Evolutionary conservation across 257 asterid genomes (phyloP), one percentile per base, ranked within the genome.

Genomic region (Jacaranda mimosifolia): DNA sequence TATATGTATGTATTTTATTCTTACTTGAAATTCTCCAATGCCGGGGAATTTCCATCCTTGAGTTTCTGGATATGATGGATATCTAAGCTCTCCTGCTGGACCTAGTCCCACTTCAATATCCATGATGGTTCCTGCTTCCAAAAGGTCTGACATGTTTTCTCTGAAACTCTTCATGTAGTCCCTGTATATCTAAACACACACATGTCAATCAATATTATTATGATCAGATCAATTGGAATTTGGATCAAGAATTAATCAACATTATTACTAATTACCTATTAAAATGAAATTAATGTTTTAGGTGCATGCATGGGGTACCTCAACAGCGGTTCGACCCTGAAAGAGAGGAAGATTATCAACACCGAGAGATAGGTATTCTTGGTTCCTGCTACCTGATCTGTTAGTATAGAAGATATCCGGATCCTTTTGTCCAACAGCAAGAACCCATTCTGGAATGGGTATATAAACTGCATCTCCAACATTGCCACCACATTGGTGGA

Each of bases 401-500:
- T 88, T 83, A 5, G 97, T 91, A 66, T 92, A 94, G 79, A 92
- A 92, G 63, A 92, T 73, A 62, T 90, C 93, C 0, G 91, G 91
- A 52, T 92, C 70, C 7, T 83, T 58, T 38, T 81, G 83, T 43
- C 92, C 89, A 0, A 89, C 66, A 0, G 57, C 80, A 56, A 88
- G 89, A 43, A 94, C 86, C 98, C 98, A 91, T 12, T 83, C 63
- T 0, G 97, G 97, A 15, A 94, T 58, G 4, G 96, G 93, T 52
- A 91, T 87, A 77, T 72, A 71, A 13, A 89, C 97, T 9, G 53
- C 85, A 12, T 94, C 97, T 35, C 98, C 98, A 9, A 92, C 53
- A 49, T 92, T 92, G 60, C 98, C 96, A 21, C 97, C 97, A 32
- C 97, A 94, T 77, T 92, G 98, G 79, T 94, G 98, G 83, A 94